Evolutionary conservation across 352 stramenopile genomes (phyloP).

Genomic region (Globisporangium lucens): DNA sequence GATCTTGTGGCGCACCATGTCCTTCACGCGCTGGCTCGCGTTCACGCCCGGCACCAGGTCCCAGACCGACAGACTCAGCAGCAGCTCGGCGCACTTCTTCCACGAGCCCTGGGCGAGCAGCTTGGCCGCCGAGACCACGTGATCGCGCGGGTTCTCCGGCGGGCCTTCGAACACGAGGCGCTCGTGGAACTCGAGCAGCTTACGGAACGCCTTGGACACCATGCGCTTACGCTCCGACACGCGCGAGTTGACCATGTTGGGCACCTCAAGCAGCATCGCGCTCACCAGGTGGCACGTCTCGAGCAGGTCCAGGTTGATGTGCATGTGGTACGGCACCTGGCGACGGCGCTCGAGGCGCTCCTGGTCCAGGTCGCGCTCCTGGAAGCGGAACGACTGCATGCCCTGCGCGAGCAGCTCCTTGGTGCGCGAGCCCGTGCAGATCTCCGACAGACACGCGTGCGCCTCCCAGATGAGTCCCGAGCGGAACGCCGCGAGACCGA

Average conservation of each 20-base stretch:
- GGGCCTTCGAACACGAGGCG: conserved; percentile 96
- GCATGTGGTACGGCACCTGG: conserved; percentile 98
- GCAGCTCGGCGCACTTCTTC: conserved; percentile 88
- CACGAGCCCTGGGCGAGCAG: conserved; percentile 95
- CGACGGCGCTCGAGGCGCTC: conserved; percentile 97
- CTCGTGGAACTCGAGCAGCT: conserved; percentile 88
- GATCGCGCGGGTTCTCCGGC: conserved; percentile 97
- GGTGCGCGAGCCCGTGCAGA: conserved; percentile 90
- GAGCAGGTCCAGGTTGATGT: conserved; percentile 99
- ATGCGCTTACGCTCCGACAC: conserved; percentile 82
- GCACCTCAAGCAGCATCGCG: conserved; percentile 98
- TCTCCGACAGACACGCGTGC: conserved; percentile 96
- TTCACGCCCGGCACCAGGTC: conserved; percentile 92
- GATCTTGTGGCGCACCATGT: conserved; percentile 93
- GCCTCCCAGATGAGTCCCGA: conserved; percentile 94
- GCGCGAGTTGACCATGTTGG: conserved; percentile 93
- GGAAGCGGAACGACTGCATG: conserved; percentile 86
- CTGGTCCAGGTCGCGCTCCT: conserved; percentile 95
- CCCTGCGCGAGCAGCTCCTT: conserved; percentile 98
- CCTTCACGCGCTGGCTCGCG: conserved; percentile 78
- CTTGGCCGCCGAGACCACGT: conserved; percentile 95
- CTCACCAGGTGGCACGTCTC: conserved; percentile 97
- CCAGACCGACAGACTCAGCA: conserved; percentile 93
- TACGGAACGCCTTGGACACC: conserved; percentile 95
- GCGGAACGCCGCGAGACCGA: conserved; percentile 96